A percentile compares a stretch with the other conserved stretches of the same genome.
phyloP scores from a whole-genome alignment of 1,284 basidiomycete species.

The Heimioporus punctisporus region DNA sequence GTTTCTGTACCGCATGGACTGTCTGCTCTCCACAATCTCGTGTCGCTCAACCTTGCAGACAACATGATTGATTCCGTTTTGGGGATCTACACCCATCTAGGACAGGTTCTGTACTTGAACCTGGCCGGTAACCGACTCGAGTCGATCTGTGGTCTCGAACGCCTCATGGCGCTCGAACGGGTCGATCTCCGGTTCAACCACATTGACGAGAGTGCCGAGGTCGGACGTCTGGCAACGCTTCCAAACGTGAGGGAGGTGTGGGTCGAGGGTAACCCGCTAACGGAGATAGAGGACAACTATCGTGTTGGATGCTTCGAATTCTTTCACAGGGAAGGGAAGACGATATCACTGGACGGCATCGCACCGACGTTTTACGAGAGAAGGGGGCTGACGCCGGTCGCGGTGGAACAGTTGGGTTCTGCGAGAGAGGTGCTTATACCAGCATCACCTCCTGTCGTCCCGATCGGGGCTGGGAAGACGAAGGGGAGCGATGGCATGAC shows the following conservation, averaged over 20 bases:
- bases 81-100: constrained; percentile 84
- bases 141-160: constrained; percentile 92
- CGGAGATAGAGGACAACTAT: constrained; percentile 72
- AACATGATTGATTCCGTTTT: constrained; percentile 98
- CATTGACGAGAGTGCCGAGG: constrained; percentile 84
- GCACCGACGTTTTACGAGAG: constrained; percentile 79
- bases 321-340: constrained; percentile 83
- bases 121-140: constrained; percentile 88
- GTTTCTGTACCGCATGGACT: constrained; percentile 84
- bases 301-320: constrained; percentile 79
- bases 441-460: constrained; percentile 60
- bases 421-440: constrained; percentile 50
- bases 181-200: constrained; percentile 88
- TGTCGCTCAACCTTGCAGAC: constrained; percentile 88
- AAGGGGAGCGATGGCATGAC: constrained; percentile 29
- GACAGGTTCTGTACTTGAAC: constrained; percentile 77
- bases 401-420: constrained; percentile 53
- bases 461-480: constrained; percentile 43
- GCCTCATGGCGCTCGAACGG: constrained; percentile 80
- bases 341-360: constrained; percentile 75
- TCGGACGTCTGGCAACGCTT: constrained; percentile 82
- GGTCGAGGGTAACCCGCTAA: constrained; percentile 82
- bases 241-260: constrained; percentile 80
- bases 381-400: constrained; percentile 52
- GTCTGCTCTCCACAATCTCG: constrained; percentile 73